Evolutionary conservation across 495 filamentous ascomycete species (phyloP).

Genomic region (Hypoxylon subgilvum): DNA sequence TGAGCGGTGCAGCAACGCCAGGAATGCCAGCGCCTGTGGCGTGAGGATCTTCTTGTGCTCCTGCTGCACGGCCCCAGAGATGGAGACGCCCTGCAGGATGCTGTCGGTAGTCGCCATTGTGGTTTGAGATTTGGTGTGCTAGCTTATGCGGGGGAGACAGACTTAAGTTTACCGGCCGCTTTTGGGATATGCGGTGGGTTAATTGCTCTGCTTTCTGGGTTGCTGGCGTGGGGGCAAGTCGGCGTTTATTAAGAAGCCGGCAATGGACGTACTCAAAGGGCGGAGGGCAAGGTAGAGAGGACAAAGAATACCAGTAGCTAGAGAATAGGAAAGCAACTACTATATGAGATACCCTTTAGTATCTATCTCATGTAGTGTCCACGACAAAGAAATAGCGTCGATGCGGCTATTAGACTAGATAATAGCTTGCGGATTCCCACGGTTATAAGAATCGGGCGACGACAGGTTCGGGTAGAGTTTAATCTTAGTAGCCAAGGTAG

Average conservation of each 20-base stretch:
- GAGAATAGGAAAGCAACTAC: conserved; percentile 8
- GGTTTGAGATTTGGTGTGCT: conserved; percentile 12
- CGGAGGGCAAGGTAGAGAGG: neutral
- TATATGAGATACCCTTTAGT: conserved; percentile 26
- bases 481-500: conserved; percentile 22
- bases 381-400: conserved; percentile 6
- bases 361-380: conserved; percentile 7
- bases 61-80: conserved; percentile 79
- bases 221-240: too few species aligned
- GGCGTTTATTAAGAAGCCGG: neutral
- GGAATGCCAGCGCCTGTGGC: conserved; percentile 88
- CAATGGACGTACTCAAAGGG: neutral
- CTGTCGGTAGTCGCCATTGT: conserved; percentile 74
- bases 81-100: conserved; percentile 84
- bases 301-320: neutral
- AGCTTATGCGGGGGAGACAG: too few species aligned
- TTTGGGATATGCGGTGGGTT: too few species aligned
- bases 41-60: conserved; percentile 88
- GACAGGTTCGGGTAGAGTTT: conserved; percentile 28
- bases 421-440: conserved; percentile 21
- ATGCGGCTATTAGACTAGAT: conserved; percentile 8
- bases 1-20: conserved; percentile 89
- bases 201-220: too few species aligned
- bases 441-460: conserved; percentile 30
- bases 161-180: too few species aligned